Evolutionary conservation across 371 early-diverging fungal genomes (phyloP).

Genomic region (Mortierella sp.): DNA sequence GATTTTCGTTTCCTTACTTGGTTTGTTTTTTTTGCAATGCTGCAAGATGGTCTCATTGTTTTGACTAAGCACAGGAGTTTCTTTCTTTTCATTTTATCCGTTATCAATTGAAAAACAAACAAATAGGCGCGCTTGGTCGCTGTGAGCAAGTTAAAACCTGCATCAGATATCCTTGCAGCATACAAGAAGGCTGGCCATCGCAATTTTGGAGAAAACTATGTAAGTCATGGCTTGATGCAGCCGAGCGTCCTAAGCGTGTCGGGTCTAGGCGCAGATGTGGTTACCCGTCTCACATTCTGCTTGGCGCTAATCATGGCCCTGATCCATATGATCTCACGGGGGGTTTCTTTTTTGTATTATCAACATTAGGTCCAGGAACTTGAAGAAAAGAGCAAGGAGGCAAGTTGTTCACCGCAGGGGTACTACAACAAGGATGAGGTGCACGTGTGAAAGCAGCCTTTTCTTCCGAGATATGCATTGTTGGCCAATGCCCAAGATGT

Average conservation of each 20-base stretch:
- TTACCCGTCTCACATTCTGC: neutral
- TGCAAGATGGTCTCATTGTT: neutral
- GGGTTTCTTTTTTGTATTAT: neutral
- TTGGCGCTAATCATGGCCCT: neutral
- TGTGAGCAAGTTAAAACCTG: conserved; percentile 94
- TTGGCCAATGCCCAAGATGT: neutral
- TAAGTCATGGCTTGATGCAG: conserved; percentile 50
- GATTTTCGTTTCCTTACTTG: neutral
- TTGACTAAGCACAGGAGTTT: neutral
- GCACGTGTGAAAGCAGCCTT: neutral
- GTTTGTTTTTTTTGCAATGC: neutral
- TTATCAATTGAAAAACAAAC: neutral
- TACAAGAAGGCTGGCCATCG: conserved; percentile 84
- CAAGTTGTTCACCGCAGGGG: conserved; percentile 36
- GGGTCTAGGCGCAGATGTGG: neutral
- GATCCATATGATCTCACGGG: conserved; percentile 3
- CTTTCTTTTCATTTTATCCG: neutral
- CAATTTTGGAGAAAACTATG: conserved; percentile 98
- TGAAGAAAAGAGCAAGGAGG: conserved; percentile 87
- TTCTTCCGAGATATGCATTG: neutral
- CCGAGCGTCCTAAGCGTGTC: no score
- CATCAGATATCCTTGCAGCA: conserved; percentile 80
- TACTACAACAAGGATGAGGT: no score
- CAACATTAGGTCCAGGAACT: conserved; percentile 87
- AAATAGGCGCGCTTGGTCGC: conserved; percentile 84